Base-by-base conservation (phyloP, 108 stramenopile species). In the Conticribra guillardii region DNA sequence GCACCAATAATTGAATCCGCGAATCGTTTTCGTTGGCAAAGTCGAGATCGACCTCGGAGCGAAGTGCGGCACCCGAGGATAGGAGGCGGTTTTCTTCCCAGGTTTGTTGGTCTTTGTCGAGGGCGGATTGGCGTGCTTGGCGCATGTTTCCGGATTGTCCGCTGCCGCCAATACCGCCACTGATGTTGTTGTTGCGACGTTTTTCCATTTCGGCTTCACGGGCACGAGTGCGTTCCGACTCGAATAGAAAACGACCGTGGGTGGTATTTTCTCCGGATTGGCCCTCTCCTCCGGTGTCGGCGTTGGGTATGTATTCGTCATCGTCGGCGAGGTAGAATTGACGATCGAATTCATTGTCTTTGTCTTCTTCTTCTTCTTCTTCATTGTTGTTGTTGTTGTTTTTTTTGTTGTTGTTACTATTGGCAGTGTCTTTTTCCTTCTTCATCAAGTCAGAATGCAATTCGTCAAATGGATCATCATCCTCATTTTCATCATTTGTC, bases 1-100 rank as follows among this genome's bases (percentile, higher is more conserved):
- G 97, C 46, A 99, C 97, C 48, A 98, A 54, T 21, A 98, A 72
- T 19, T 90, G 90, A 4, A 93, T 85, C 0, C 94, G 75, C 16
- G 80, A 56, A 60, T 88, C 84, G 22, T 89, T 85, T 24, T 82
- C 91, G 26, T 60, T 79, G 30, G 79, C 85, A 57, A 86, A 80
- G 49, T 96, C 95, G 57, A 96, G 74, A 61, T 89, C 88, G 7
- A 96, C 84, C 21, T 81, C 76, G 41, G 83, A 76, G 14, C 75
- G 69, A 7, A 84, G 58, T 31, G 96, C 96, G 1, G 96, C 96
- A 16, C 97, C 97, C 16, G 86, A 84, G 22, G 88, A 90, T 17
- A 97, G 60, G 11, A 99, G 67, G 28, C 98, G 87, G 67, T 96
- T 97, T 63, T 95, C 93, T 73, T 99, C 98, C 96, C 97, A 99